A percentile compares a stretch with the other conserved stretches of the same genome.
phyloP scores from a whole-genome alignment of 2,329 filamentous ascomycete genomes.

The Penicillium sp. region DNA sequence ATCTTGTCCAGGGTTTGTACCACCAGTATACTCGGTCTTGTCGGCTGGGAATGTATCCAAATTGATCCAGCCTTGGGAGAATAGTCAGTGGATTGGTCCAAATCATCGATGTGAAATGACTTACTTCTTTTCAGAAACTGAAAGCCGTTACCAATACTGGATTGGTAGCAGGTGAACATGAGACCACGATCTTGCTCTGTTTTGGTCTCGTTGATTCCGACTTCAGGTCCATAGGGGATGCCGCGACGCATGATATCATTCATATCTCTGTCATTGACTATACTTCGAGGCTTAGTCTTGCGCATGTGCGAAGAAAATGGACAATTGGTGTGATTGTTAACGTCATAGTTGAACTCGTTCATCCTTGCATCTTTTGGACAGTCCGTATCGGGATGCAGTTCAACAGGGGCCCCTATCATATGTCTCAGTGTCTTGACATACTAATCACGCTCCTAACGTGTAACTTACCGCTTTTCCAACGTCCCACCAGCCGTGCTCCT shows the following conservation, averaged over 20 bases:
- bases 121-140: slow-evolving; percentile 9
- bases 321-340: slow-evolving; percentile 41
- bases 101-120: background rate
- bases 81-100: background rate
- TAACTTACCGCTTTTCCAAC: slow-evolving; percentile 47
- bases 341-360: slow-evolving; percentile 46
- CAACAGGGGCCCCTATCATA: slow-evolving; percentile 39
- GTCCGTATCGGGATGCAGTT: slow-evolving; percentile 34
- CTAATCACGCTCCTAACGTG: background rate
- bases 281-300: slow-evolving; percentile 50
- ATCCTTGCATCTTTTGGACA: slow-evolving; percentile 34
- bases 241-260: slow-evolving; percentile 49
- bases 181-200: slow-evolving; percentile 47
- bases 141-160: slow-evolving; percentile 9
- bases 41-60: background rate
- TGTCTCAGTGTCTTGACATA: background rate
- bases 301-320: slow-evolving; percentile 54
- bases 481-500: slow-evolving; percentile 48
- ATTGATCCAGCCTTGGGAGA: slow-evolving; percentile 7
- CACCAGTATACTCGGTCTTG: slow-evolving; percentile 7
- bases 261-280: slow-evolving; percentile 30
- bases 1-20: slow-evolving; percentile 5
- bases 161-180: slow-evolving; percentile 49
- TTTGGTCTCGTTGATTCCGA: slow-evolving; percentile 39
- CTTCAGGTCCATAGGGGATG: slow-evolving; percentile 49